Evolutionary conservation across 164 flowering plant species (phyloP).

Genomic region (Macadamia tetraphylla): DNA sequence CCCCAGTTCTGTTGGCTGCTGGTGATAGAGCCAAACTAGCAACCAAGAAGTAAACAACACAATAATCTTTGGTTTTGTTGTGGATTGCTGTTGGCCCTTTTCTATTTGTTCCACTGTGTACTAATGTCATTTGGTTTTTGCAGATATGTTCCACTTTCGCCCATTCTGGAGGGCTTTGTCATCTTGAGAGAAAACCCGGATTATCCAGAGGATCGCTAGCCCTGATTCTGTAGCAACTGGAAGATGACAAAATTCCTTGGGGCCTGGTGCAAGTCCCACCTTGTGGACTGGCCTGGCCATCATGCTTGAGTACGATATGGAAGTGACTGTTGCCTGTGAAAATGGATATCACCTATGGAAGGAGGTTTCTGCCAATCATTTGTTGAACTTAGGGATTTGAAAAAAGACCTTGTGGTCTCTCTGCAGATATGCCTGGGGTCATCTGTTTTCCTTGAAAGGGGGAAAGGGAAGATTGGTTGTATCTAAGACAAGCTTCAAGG

Average conservation of each 20-base stretch:
- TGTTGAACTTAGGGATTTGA: no score
- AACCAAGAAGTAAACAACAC: conserved; percentile 63
- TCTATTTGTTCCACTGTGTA: neutral
- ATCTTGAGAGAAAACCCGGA: conserved; percentile 94
- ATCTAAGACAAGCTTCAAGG: no score
- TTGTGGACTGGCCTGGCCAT: neutral
- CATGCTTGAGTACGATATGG: neutral
- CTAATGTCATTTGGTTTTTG: conserved; percentile 10
- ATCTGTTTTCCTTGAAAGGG: no score
- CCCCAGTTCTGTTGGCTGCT: conserved; percentile 93
- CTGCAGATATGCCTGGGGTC: no score
- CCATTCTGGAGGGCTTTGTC: conserved; percentile 92
- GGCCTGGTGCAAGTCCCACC: no score
- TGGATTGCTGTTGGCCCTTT: neutral
- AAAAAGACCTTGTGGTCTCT: no score
- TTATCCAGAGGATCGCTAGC: conserved; percentile 51
- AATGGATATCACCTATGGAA: no score
- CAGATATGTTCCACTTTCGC: conserved; percentile 83
- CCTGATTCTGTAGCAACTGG: neutral
- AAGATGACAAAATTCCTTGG: neutral
- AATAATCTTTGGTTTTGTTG: neutral
- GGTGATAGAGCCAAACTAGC: conserved; percentile 97
- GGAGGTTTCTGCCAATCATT: no score
- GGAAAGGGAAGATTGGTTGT: no score
- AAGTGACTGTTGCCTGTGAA: neutral